phyloP scores from a whole-genome alignment of 139 green algal genomes.

The Micractinium conductrix region DNA sequence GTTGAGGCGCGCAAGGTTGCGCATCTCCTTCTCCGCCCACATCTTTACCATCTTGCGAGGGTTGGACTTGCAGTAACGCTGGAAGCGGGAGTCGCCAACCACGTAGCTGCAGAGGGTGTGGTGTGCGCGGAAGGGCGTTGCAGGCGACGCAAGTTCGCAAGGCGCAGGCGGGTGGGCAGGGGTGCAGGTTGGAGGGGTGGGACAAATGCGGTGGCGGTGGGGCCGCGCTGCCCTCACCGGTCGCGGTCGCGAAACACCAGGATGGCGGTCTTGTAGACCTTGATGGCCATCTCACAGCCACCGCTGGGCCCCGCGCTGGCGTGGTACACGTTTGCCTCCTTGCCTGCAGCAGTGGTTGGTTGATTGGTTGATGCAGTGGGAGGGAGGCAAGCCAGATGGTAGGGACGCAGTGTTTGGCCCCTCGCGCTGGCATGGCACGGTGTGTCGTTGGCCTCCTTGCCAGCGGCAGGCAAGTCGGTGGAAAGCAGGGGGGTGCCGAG shows the following conservation, averaged over 20 bases:
- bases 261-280: conserved; percentile 99
- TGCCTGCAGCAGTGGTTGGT: conserved; percentile 69
- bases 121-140: not conserved
- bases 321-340: conserved; percentile 99
- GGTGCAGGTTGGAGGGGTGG: not conserved
- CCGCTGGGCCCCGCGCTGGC: conserved; percentile 55
- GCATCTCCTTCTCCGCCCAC: conserved; percentile 99
- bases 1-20: conserved; percentile 88
- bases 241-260: conserved; percentile 97
- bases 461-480: no score
- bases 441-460: no score
- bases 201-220: not conserved
- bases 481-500: no score
- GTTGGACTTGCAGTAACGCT: conserved; percentile 95
- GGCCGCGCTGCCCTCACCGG: conserved; percentile 52
- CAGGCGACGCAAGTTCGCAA: no score
- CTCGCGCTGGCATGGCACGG: no score
- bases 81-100: conserved; percentile 94
- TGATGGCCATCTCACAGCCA: conserved; percentile 89
- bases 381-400: no score
- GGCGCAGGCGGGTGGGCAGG: not conserved
- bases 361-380: no score
- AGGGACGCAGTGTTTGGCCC: no score
- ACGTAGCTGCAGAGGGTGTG: conserved; percentile 83
- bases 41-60: conserved; percentile 99